These are phyloP conservation scores for Venturia asperata DNA, from an alignment of 2,329 filamentous ascomycete species.

Conservation along the genomic window DNA sequence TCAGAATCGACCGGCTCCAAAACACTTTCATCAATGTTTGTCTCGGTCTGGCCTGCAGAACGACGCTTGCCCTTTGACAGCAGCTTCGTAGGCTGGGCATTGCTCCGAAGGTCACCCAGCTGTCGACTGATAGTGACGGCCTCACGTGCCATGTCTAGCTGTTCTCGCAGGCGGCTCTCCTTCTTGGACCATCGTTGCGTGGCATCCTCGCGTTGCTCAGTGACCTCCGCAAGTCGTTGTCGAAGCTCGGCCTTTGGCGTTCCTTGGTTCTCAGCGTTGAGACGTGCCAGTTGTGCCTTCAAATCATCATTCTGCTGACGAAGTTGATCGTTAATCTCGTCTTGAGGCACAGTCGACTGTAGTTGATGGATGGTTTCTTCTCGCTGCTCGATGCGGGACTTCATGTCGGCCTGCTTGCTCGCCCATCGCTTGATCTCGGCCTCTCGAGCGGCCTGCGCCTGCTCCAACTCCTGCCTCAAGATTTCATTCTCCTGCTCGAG, in stretches of 20 bases:
- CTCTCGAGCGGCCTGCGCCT: constrained; percentile 64
- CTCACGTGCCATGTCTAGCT: constrained; percentile 10
- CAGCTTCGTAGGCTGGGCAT: neutral
- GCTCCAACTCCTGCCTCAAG: constrained; percentile 65
- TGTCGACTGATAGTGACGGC: constrained; percentile 14
- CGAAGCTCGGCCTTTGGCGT: constrained; percentile 20
- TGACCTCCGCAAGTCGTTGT: constrained; percentile 16
- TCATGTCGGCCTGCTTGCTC: constrained; percentile 29
- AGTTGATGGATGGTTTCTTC: constrained; percentile 36
- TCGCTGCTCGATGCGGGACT: constrained; percentile 29
- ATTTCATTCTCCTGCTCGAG: constrained; percentile 65
- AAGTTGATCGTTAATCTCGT: constrained; percentile 35
- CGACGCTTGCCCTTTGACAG: neutral
- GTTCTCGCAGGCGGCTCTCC: constrained; percentile 14
- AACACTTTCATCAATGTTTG: constrained; percentile 7
- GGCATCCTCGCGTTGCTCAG: constrained; percentile 12
- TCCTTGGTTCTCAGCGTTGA: constrained; percentile 30
- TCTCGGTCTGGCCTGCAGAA: constrained; percentile 14
- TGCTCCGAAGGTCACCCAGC: constrained; percentile 5
- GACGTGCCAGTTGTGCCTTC: constrained; percentile 26
- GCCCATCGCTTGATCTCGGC: constrained; percentile 35
- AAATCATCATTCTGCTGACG: constrained; percentile 33
- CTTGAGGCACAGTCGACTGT: constrained; percentile 28
- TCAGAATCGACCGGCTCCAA: neutral
- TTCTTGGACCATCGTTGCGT: constrained; percentile 16